Evolutionary conservation across 257 asterid genomes (phyloP).

Genomic region (Cinchona pubescens): DNA sequence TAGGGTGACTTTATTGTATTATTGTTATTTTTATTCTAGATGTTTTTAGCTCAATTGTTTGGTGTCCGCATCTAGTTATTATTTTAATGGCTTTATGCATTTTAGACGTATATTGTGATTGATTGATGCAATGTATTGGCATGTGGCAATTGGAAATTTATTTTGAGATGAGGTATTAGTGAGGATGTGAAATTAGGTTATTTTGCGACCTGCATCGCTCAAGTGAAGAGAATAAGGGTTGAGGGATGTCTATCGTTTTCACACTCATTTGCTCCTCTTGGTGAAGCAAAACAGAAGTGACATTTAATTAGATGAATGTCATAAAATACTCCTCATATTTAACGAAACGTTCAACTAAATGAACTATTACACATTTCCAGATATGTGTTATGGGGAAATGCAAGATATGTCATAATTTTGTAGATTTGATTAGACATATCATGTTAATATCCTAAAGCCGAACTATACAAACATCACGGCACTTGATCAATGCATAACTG

Average conservation of each 20-base stretch:
- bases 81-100: neutral
- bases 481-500: no score
- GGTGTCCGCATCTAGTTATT: neutral
- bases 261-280: no score
- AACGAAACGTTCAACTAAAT: no score
- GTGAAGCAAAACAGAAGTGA: no score
- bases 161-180: neutral
- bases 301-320: no score
- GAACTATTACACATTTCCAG: no score
- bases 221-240: neutral
- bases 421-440: no score
- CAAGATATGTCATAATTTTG: no score
- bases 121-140: neutral
- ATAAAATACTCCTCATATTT: no score
- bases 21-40: neutral
- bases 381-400: no score
- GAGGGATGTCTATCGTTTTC: neutral
- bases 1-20: neutral
- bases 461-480: no score
- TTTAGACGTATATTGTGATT: neutral
- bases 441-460: no score
- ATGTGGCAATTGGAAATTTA: neutral
- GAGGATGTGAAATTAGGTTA: neutral
- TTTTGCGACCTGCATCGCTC: neutral
- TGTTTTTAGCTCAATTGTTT: neutral